These are phyloP conservation scores for Cercospora citrullina DNA, from an alignment of 2,329 filamentous ascomycete species.

Conservation along the genomic window DNA sequence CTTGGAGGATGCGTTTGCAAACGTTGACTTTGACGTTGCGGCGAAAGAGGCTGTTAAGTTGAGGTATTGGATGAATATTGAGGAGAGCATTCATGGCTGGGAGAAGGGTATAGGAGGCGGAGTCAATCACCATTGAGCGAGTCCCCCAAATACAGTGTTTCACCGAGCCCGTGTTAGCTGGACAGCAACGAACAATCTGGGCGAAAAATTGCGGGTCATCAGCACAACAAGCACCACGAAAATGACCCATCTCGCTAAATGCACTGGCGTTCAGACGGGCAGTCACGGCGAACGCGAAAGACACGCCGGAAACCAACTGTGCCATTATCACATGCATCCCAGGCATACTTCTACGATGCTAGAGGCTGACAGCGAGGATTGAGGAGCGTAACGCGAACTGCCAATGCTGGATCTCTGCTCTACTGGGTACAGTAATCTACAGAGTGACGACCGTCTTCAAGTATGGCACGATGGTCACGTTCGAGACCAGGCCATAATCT, in stretches of 20 bases:
- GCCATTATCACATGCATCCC: not conserved
- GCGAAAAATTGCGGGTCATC: too few relatives aligned
- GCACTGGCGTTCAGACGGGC: not conserved
- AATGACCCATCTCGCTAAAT: not conserved
- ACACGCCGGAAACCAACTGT: not conserved
- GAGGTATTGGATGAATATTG: constrained; percentile 88
- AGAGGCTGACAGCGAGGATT: not conserved
- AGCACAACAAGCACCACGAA: not conserved
- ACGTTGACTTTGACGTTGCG: constrained; percentile 66
- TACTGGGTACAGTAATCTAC: not conserved
- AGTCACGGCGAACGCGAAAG: not conserved
- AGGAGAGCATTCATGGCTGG: constrained; percentile 78
- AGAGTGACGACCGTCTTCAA: constrained; percentile 4
- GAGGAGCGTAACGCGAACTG: not conserved
- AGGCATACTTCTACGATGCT: not conserved
- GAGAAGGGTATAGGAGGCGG: constrained; percentile 66
- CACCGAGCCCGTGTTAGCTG: not conserved
- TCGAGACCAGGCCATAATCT: constrained; percentile 18
- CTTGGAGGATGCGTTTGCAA: constrained; percentile 65
- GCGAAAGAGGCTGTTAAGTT: constrained; percentile 72
- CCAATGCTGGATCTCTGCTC: not conserved
- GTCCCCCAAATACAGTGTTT: too few relatives aligned
- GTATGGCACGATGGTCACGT: constrained; percentile 23
- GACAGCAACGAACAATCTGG: not conserved
- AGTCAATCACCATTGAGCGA: constrained; percentile 32